Base-by-base conservation (phyloP, 768 basidiomycete genomes). In the Erythrobasidium yunnanense region DNA sequence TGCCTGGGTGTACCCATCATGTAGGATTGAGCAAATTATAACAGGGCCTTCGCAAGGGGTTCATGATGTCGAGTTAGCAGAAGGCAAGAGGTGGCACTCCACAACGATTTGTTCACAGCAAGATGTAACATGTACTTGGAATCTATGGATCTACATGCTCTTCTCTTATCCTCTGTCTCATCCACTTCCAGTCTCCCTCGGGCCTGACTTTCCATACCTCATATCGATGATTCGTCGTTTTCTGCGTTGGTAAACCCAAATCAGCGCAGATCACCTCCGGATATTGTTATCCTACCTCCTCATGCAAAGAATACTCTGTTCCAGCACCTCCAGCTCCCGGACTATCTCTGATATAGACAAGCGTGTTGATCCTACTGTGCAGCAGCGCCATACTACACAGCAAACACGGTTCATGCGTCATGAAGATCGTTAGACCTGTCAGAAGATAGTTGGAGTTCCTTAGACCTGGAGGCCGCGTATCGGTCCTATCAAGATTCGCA, bases 371-470 rank as follows among this genome's bases (percentile, higher is more conserved):
- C n/a, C 95, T 83, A 0, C 88, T 91, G 76, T 99, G 95, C 4
- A 95, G 78, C 22, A 97, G 78, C 1, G 91, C 89, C 95, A 99
- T 99, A 71, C 85, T 83, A 75, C 95, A 99, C 89, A 97, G 90
- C 65, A 99, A 82, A 71, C 95, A 99, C 0, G 95, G 95, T 71
- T 99, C 95, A 76, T 99, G 93, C 8, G 90, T 89, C 57, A 84
- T 83, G 78, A 97, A 97, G 25, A 96, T 79, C 0, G 85, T 83
- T 18, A 84, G 81, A 1, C 84, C 84, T 0, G 90, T 96, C 25
- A 97, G 80, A 47, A 96, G 84, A 76, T 99, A 99, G 73, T 87
- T 85, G 1, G 84, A 78, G 70, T 88, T 89, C n/a, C 68, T 45
- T n/a, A 27, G 45, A 18, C 49, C n/a, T 5, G 27, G 15, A 18